Percentiles rank a stretch among this genome's conserved stretches.
Conservation (phyloP, 2,329 filamentous ascomycete species). For the Capronia coronata region DNA sequence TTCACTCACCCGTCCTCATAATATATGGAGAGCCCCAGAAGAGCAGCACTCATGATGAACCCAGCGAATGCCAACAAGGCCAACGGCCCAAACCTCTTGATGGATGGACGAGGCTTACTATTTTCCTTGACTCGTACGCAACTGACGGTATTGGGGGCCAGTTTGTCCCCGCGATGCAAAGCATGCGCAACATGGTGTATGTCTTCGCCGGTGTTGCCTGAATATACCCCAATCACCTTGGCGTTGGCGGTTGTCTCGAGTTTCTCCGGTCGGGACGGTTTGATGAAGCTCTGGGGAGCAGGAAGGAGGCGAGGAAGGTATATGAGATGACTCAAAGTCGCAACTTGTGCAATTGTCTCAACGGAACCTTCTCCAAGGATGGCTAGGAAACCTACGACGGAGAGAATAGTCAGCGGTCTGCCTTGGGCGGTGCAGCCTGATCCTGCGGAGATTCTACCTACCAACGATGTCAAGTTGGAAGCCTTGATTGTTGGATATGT, state of each 20-base stretch:
- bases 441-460: constrained; percentile 13
- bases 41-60: constrained; percentile 37
- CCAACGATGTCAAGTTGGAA: constrained; percentile 52
- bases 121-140: constrained; percentile 37
- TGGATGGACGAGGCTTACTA: constrained; percentile 35
- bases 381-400: constrained; percentile 41
- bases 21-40: constrained; percentile 42
- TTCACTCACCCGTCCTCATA: constrained; percentile 36
- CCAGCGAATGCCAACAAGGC: constrained; percentile 43
- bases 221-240: constrained; percentile 42
- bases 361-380: constrained; percentile 49
- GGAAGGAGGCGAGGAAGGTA: constrained; percentile 47
- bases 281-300: constrained; percentile 46
- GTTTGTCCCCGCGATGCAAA: constrained; percentile 31
- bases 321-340: constrained; percentile 45
- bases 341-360: constrained; percentile 46
- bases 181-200: constrained; percentile 47
- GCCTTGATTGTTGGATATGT: constrained; percentile 27
- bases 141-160: constrained; percentile 37
- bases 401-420: constrained; percentile 2
- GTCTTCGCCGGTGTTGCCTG: constrained; percentile 42
- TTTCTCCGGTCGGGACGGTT: constrained; percentile 39
- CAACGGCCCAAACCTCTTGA: constrained; percentile 42
- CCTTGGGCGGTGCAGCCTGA: not conserved
- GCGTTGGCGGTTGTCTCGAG: constrained; percentile 37